Base-by-base conservation (phyloP, 2,329 filamentous ascomycete species). In the Cordyceps farinosa region DNA sequence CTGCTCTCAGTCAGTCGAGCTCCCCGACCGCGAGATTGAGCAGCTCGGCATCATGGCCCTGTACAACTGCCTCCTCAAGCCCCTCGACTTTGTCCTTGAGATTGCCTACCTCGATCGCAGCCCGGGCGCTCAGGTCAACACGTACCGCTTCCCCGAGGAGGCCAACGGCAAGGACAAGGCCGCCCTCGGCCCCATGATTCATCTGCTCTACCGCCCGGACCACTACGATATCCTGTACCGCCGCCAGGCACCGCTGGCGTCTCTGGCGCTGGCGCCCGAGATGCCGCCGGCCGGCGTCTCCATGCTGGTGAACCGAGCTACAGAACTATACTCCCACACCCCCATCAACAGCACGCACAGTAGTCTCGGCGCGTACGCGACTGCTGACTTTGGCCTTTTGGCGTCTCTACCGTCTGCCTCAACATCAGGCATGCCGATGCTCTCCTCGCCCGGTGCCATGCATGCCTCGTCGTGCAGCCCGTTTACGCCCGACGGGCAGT, bases 221-320 rank as follows among this genome's bases (percentile, higher is more conserved):
- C 95, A 98, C 76, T 99, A 98, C 75, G 95, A 98, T 75, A 88
- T 99, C 65, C 83, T 98, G 40, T 99, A 99, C 80, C 88, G 86
- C 29, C 61, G 36, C 22, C 72, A 79, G 82, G 62, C 70, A 64
- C 2, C 66, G 9, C 65, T 8, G 55, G 64, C 51, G 64, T 66
- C 52, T 66, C 64, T 57, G 69, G 62, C 67, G 73, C 61, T 67
- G 65, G 71, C 60, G 10, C 44, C 44, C 2, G 44, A 27, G 30
- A 22, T 22, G 22, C 22, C 22, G 22, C 64, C 70, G 57, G 51
- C 67, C 63, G 71, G 56, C 66, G 38, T 55, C 13, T 38, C 60
- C 22, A 51, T 87, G 51, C 83, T 85, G 67, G 82, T 89, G 52
- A 79, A 86, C 68, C 78, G 83, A 30, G 82, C 80, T 10, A 74